Percentiles rank a stretch among this genome's conserved stretches.
These are phyloP conservation scores for Vitis cinerea DNA, from an alignment of 164 flowering plant species.

Conservation along the genomic window DNA sequence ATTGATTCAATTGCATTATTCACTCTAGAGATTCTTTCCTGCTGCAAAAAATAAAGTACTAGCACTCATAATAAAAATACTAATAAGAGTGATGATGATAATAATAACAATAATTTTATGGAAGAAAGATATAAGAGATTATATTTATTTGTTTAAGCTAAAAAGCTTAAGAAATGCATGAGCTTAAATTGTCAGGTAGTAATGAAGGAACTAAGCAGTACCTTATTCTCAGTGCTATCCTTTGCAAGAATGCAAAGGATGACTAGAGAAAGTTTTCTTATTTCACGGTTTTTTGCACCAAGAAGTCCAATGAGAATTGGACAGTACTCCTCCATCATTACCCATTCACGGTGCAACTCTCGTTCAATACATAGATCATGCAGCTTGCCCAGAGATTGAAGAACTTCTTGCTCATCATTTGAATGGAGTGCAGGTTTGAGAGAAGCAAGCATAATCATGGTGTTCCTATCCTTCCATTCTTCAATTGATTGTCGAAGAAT, in stretches of 20 bases:
- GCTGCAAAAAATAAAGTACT: too few species aligned
- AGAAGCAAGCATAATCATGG: slow-evolving; percentile 60
- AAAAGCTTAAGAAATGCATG: not conserved
- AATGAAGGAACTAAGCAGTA: slow-evolving; percentile 13
- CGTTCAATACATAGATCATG: slow-evolving; percentile 41
- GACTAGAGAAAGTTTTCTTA: slow-evolving; percentile 36
- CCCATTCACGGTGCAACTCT: slow-evolving; percentile 52
- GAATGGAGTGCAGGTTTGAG: slow-evolving; percentile 41
- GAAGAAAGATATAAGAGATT: too few species aligned
- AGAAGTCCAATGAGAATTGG: slow-evolving; percentile 43
- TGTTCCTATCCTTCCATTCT: slow-evolving; percentile 81
- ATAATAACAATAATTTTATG: too few species aligned
- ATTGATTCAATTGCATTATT: too few species aligned
- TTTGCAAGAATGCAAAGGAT: slow-evolving; percentile 44
- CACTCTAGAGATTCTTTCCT: too few species aligned
- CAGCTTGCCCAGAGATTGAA: slow-evolving; percentile 35
- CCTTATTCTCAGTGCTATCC: slow-evolving; percentile 46
- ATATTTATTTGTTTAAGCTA: not conserved
- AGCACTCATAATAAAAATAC: too few species aligned
- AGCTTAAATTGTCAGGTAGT: not conserved
- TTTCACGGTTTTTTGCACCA: slow-evolving; percentile 30
- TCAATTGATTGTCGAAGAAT: slow-evolving; percentile 72
- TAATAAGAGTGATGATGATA: too few species aligned
- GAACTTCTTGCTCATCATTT: slow-evolving; percentile 45
- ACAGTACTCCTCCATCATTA: slow-evolving; percentile 47